phyloP scores from a whole-genome alignment of 331 rosid species.

The Malus hybrid region DNA sequence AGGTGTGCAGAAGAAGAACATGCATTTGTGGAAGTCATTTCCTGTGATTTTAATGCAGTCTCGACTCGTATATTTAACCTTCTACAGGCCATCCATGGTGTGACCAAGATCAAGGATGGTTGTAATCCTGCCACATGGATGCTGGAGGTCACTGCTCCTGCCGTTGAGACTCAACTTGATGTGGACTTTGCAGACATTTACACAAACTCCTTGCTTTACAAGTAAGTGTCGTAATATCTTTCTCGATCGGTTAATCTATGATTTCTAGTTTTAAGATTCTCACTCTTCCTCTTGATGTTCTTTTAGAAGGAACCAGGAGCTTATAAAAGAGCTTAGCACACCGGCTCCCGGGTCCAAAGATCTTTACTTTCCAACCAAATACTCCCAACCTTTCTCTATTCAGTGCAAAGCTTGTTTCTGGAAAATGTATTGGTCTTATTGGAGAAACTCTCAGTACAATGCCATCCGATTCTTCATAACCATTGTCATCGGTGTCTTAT shows the following conservation, averaged over 20 bases:
- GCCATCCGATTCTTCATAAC: conserved; percentile 38
- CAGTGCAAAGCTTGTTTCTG: conserved; percentile 48
- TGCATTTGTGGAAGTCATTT: not conserved
- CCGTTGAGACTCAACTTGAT: conserved; percentile 32
- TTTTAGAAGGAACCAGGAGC: conserved; percentile 39
- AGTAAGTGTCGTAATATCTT: conserved; percentile 7
- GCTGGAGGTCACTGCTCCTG: conserved; percentile 48
- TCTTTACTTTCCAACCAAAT: conserved; percentile 35
- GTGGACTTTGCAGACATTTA: conserved; percentile 36
- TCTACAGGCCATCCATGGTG: conserved; percentile 30
- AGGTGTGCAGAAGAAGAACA: not conserved
- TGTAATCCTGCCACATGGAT: conserved; percentile 63
- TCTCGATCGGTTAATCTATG: not conserved
- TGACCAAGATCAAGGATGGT: conserved; percentile 45
- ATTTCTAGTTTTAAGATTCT: conserved; percentile 7
- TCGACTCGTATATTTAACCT: not conserved
- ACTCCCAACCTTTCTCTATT: conserved; percentile 26
- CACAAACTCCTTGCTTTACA: conserved; percentile 27
- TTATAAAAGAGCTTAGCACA: conserved; percentile 36
- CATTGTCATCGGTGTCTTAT: conserved; percentile 21
- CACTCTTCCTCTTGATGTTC: not conserved
- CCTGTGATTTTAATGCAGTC: not conserved
- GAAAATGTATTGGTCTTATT: conserved; percentile 43
- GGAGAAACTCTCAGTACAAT: conserved; percentile 45
- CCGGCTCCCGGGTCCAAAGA: conserved; percentile 35